Base-by-base conservation (phyloP, 106 monocot genomes). In the Allium cepa region DNA sequence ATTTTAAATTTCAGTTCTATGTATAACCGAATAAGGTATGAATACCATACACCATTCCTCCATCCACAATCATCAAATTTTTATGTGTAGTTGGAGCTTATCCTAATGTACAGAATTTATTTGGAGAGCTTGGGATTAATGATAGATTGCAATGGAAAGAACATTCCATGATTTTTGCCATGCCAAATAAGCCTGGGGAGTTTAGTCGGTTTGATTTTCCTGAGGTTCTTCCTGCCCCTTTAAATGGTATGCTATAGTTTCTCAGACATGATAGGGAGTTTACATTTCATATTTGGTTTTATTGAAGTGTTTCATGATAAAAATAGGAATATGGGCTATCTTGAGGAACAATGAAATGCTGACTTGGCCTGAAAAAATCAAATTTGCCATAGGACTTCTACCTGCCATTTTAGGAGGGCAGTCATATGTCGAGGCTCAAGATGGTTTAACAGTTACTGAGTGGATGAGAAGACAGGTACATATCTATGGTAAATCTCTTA, bases 151-250 rank as follows among this genome's bases (percentile, higher is more conserved):
- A 97, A 53, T 97, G 97, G 97, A 97, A 97, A 75, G 92, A 97
- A 56, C 97, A 97, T 68, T 92, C 97, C 10, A 97, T 97, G 97
- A 87, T 97, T 60, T 97, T 97, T 77, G 97, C 97, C 49, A 89
- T 92, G 92, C 97, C 97, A 56, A 80, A 85, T 53, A 97, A 97
- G 69, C 97, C 96, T 71, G 97, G 97, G 64, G 79, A 97, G 57
- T 97, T 97, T 58, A 97, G 97, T 76, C 92, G 97, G 46, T 97
- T 97, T 75, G 97, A 97, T 83, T 97, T 97, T 76, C 92, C 89
- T 47, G 92, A 92, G 72, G 66, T 79, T 73, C 84, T 92, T 66
- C 97, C 97, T 53, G 92, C 97, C 66, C 97, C 97, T 12, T 67
- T 97, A 59, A 97, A 97, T 82, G 97, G 97, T 97, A 82, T 66